A percentile compares a stretch with the other conserved stretches of the same genome.
Evolutionary conservation across 2,329 filamentous ascomycete species (phyloP).

Genomic region (Botrytis elliptica): DNA sequence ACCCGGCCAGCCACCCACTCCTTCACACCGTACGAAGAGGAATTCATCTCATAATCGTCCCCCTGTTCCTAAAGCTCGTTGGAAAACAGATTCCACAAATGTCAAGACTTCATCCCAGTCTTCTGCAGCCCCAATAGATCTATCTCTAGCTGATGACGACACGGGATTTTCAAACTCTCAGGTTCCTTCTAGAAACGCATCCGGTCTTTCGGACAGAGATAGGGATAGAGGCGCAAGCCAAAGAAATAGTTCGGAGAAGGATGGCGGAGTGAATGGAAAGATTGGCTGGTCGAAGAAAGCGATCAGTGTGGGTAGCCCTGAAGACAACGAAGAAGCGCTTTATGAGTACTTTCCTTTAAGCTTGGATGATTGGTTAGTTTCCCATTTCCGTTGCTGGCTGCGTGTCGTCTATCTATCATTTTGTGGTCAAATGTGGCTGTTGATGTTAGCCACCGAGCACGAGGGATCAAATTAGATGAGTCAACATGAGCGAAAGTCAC

Average conservation of each 20-base stretch:
- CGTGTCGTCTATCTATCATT: background rate
- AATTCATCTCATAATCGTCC: conserved; percentile 29
- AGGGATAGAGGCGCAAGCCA: conserved; percentile 11
- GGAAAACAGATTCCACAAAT: conserved; percentile 35
- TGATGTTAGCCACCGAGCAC: background rate
- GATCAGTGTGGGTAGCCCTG: conserved; percentile 53
- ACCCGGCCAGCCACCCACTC: conserved; percentile 22
- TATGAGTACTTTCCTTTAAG: conserved; percentile 95
- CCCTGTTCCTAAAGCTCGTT: conserved; percentile 37
- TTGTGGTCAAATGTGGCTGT: too few relatives aligned
- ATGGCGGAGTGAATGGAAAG: conserved; percentile 40
- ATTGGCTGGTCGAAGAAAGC: conserved; percentile 33
- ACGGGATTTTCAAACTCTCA: conserved; percentile 19
- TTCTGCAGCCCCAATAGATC: conserved; percentile 34
- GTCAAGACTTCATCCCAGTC: conserved; percentile 21
- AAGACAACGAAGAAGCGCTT: conserved; percentile 77
- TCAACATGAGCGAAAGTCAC: background rate
- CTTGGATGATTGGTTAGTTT: conserved; percentile 74
- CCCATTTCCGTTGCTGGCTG: background rate
- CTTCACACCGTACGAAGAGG: conserved; percentile 30
- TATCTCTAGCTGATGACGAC: conserved; percentile 37
- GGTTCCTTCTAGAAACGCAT: conserved; percentile 5
- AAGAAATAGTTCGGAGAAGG: conserved; percentile 26
- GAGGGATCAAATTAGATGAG: background rate
- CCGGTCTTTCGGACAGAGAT: conserved; percentile 14